Conservation (phyloP, 306 rosid genomes). For the Corylus heterophylla region DNA sequence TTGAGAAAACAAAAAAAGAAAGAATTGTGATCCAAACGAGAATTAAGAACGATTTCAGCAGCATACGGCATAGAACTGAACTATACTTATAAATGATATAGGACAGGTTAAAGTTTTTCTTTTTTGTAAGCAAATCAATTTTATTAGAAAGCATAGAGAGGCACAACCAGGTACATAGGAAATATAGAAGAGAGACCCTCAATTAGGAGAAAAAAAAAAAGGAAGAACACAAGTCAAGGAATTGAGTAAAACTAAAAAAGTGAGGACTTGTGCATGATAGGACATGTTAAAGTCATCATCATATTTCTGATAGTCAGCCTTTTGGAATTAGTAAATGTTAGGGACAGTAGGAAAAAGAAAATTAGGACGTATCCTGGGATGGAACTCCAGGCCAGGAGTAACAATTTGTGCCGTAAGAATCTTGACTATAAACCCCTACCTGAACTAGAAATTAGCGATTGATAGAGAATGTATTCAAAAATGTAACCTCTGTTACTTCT, state of each 20-base stretch:
- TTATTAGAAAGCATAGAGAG: too few species aligned
- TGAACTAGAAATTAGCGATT: conserved; percentile 14
- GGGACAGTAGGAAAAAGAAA: background rate
- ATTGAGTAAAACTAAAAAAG: too few species aligned
- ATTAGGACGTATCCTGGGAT: background rate
- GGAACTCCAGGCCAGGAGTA: background rate
- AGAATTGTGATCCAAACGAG: background rate
- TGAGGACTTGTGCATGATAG: too few species aligned
- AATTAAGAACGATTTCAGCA: background rate
- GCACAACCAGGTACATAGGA: too few species aligned
- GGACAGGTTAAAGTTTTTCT: too few species aligned
- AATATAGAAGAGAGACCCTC: too few species aligned
- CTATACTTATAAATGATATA: background rate
- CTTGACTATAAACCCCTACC: conserved; percentile 7
- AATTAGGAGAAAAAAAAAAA: too few species aligned
- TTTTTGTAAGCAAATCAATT: too few species aligned
- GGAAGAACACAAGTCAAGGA: too few species aligned
- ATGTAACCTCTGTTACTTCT: conserved; percentile 33
- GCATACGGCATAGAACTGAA: background rate
- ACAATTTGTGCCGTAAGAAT: background rate
- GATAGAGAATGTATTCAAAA: conserved; percentile 14
- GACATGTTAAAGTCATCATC: background rate
- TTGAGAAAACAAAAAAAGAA: background rate
- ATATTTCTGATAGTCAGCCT: background rate
- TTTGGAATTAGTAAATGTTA: background rate